phyloP scores from a whole-genome alignment of 257 asterid genomes.

The Knoxia roxburghii region DNA sequence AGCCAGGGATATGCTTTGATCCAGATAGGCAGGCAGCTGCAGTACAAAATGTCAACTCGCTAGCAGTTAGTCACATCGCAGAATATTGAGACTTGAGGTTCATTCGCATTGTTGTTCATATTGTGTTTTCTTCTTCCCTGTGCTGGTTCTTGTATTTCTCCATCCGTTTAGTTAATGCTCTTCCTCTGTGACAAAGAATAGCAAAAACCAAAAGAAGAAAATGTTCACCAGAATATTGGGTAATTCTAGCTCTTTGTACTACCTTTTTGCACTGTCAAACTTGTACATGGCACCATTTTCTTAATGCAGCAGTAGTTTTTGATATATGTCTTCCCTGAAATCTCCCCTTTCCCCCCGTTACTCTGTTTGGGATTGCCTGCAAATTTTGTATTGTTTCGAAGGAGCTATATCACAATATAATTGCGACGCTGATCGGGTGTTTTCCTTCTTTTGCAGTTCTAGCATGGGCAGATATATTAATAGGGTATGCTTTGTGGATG shows the following conservation, averaged over 20 bases:
- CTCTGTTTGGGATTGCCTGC: not conserved
- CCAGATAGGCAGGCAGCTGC: not conserved
- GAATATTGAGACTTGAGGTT: not conserved
- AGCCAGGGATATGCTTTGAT: not conserved
- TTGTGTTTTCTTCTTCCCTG: not conserved
- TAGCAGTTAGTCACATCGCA: not conserved
- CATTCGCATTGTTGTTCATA: not conserved
- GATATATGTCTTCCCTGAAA: too few species aligned
- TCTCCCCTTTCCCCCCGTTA: not conserved
- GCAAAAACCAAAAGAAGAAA: not conserved
- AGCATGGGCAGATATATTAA: slow-evolving; percentile 23
- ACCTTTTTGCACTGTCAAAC: not conserved
- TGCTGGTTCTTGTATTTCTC: not conserved
- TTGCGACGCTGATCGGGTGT: slow-evolving; percentile 1
- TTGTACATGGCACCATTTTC: not conserved
- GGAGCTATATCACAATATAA: not conserved
- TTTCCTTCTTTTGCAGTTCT: slow-evolving; percentile 7
- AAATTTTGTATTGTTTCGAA: not conserved
- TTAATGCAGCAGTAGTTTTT: too few species aligned
- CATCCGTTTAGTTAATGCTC: too few species aligned
- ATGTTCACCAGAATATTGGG: slow-evolving; percentile 14
- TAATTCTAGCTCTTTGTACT: not conserved
- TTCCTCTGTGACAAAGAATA: not conserved
- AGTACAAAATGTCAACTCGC: slow-evolving; percentile 1
- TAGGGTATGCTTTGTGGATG: slow-evolving; percentile 23